Percentiles rank a stretch among this genome's conserved stretches.
Conservation (phyloP, 2,329 filamentous ascomycete genomes). For the Fusarium bactridioides region DNA sequence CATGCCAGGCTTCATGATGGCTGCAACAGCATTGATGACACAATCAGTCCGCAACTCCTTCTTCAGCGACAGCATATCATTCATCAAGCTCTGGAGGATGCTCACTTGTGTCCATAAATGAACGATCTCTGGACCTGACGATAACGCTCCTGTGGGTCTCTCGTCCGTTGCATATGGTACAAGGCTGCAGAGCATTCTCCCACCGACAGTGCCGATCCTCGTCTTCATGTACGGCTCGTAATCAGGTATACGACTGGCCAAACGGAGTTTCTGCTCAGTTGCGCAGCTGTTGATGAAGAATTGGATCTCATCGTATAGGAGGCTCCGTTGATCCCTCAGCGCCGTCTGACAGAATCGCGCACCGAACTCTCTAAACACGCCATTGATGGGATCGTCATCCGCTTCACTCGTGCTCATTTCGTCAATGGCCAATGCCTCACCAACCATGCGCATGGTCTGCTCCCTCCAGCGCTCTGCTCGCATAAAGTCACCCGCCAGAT, state of each 20-base stretch:
- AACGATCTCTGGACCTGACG: constrained; percentile 1
- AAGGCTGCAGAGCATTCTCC: constrained; percentile 39
- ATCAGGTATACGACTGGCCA: constrained; percentile 35
- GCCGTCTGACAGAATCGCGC: constrained; percentile 7
- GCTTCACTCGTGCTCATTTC: not conserved
- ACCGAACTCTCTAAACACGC: constrained; percentile 38
- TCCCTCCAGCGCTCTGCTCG: constrained; percentile 39
- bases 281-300: constrained; percentile 40
- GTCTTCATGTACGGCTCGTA: constrained; percentile 43
- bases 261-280: constrained; percentile 40
- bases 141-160: constrained; percentile 9
- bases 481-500: constrained; percentile 39
- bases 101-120: constrained; percentile 39
- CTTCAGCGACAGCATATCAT: constrained; percentile 45
- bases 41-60: constrained; percentile 43
- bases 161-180: constrained; percentile 37
- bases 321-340: constrained; percentile 22
- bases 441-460: constrained; percentile 32
- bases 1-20: constrained; percentile 35
- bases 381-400: constrained; percentile 34
- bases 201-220: constrained; percentile 41
- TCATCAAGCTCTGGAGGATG: constrained; percentile 39
- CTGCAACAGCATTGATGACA: constrained; percentile 43
- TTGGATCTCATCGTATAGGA: constrained; percentile 34
- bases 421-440: constrained; percentile 26